Evolutionary conservation across 1,139 yeast genomes (phyloP).

Genomic region (Wickerhamiella pararugosa): DNA sequence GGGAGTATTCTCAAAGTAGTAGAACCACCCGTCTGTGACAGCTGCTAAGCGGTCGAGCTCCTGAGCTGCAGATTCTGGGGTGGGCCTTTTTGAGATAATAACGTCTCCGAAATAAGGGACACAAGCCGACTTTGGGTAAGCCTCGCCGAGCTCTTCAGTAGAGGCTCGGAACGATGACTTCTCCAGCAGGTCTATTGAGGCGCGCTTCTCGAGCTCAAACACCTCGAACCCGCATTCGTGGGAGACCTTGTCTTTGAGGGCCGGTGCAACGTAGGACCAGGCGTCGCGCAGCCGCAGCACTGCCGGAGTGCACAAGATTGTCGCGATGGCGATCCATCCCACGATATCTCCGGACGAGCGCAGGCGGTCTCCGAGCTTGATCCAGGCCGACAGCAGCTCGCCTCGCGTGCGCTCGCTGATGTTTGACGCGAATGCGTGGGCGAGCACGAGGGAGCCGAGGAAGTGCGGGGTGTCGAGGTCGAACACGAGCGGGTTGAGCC

Average conservation of each 20-base stretch:
- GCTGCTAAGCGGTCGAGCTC: constrained; percentile 55
- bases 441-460: constrained; percentile 53
- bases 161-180: constrained; percentile 23
- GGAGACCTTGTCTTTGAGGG: constrained; percentile 45
- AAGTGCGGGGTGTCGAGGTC: constrained; percentile 64
- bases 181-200: constrained; percentile 26
- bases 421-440: constrained; percentile 43
- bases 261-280: constrained; percentile 61
- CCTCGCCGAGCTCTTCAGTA: constrained; percentile 73
- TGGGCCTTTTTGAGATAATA: constrained; percentile 23
- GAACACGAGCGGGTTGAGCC: constrained; percentile 43
- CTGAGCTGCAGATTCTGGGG: constrained; percentile 30
- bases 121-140: constrained; percentile 61
- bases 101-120: constrained; percentile 89
- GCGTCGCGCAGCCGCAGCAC: constrained; percentile 55
- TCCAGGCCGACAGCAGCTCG: constrained; percentile 64
- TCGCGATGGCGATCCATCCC: constrained; percentile 85
- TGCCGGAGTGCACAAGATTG: constrained; percentile 71
- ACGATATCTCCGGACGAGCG: constrained; percentile 86
- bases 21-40: constrained; percentile 73
- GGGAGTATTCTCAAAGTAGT: constrained; percentile 32
- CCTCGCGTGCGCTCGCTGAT: constrained; percentile 36
- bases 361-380: constrained; percentile 61
- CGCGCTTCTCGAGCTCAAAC: constrained; percentile 71
- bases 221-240: constrained; percentile 92